Evolutionary conservation across 2,329 filamentous ascomycete genomes (phyloP).

Genomic region (Torrubiellomyces zombiae): DNA sequence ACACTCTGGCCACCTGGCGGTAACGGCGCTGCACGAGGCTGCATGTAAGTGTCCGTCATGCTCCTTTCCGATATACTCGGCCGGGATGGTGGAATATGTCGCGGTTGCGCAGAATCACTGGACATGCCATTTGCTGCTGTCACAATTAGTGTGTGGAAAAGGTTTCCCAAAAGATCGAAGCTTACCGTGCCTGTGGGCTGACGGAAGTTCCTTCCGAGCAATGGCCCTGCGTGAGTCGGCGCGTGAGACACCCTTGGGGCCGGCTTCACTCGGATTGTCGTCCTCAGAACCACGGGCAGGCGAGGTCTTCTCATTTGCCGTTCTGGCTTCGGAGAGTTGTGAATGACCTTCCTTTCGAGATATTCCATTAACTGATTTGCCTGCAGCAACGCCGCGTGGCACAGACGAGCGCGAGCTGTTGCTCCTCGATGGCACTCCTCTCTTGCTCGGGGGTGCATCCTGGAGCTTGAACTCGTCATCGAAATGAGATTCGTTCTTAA

Average conservation of each 20-base stretch:
- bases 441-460: constrained; percentile 56
- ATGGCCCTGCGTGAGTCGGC: constrained; percentile 31
- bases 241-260: constrained; percentile 23
- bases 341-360: constrained; percentile 10
- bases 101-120: no score
- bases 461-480: constrained; percentile 55
- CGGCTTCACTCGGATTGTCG: constrained; percentile 23
- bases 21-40: constrained; percentile 37
- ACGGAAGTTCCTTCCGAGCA: constrained; percentile 47
- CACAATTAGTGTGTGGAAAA: no score
- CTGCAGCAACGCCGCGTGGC: constrained; percentile 17
- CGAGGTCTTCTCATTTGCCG: constrained; percentile 17
- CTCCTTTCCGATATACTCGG: constrained; percentile 11
- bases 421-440: constrained; percentile 23
- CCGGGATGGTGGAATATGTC: no score
- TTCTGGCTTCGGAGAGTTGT: constrained; percentile 13
- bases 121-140: no score
- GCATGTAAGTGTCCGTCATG: constrained; percentile 36
- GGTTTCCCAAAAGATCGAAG: constrained; percentile 2
- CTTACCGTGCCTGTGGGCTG: constrained; percentile 24
- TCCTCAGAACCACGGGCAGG: constrained; percentile 41
- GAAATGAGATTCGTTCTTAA: constrained; percentile 11
- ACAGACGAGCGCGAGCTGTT: constrained; percentile 24
- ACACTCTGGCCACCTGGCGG: constrained; percentile 25
- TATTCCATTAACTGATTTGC: constrained; percentile 18